Conservation (phyloP, 495 filamentous ascomycete species). For the Sporormia fimetaria region DNA sequence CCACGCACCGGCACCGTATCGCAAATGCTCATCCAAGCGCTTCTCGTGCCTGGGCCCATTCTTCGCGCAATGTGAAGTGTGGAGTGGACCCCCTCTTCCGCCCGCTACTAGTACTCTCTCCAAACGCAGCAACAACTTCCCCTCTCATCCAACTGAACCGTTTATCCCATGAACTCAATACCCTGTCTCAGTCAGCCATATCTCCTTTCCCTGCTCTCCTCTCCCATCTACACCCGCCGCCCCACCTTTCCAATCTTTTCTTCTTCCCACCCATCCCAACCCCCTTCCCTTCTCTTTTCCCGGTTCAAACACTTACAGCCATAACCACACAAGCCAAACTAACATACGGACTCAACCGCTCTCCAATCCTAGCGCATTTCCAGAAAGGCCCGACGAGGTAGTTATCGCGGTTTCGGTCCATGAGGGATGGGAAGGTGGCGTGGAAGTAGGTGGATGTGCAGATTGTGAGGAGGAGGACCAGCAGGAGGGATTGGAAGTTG, state of each 20-base stretch:
- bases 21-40: no score
- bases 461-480: conserved; percentile 87
- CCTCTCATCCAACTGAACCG: neutral
- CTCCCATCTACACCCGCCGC: neutral
- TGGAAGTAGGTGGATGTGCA: conserved; percentile 92
- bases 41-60: neutral
- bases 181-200: neutral
- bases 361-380: conserved; percentile 90
- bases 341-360: conserved; percentile 89
- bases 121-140: neutral
- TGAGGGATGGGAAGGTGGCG: conserved; percentile 76
- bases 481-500: conserved; percentile 80
- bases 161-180: conserved; percentile 4
- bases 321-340: conserved; percentile 88
- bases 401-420: conserved; percentile 86
- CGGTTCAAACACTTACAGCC: conserved; percentile 79
- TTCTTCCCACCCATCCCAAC: neutral
- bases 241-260: neutral
- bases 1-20: no score
- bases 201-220: neutral
- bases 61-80: neutral
- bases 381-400: conserved; percentile 76
- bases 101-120: neutral
- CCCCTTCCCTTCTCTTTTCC: no score
- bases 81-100: neutral